Evolutionary conservation across 2,329 filamentous ascomycete species (phyloP), one percentile per base, ranked within the genome.

Genomic region (Rutstroemia sp.): DNA sequence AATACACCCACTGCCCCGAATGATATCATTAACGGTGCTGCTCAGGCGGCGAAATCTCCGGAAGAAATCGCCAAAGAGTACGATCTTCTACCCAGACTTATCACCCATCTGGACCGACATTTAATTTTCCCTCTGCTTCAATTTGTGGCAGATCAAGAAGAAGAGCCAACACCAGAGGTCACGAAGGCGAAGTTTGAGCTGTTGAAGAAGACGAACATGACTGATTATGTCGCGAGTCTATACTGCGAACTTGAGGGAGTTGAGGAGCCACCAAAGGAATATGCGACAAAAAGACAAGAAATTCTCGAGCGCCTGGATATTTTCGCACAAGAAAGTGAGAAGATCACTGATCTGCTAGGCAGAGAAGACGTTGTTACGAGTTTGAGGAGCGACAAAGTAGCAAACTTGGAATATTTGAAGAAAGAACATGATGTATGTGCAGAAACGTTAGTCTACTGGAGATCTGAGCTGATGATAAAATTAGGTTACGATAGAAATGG

Each of bases 141-240:
- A 77, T 96, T 96, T 75, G 81, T 88, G 69, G 86, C 86, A 69
- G 85, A 87, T 70, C 85, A 90, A 72, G 87, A 95, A 64, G 86
- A 91, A 72, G 88, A 91, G 69, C 82, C 80, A 73, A 75, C 81
- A 56, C 79, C 79, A 67, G 86, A 92, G 72, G 86, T 95, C 67
- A 86, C 87, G 62, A 83, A 88, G 71, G 85, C 91, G 67, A 96
- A 96, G 75, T 96, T 92, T 73, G 87, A 92, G 75, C 85, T 99
- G 58, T 84, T 99, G 66, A 92, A 95, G 78, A 86, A 91, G 73
- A 97, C 94, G 69, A 96, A 97, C 80, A 99, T 99, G 94, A 94
- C 88, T 69, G 94, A 99, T 75, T 99, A 95, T 72, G 90, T 97
- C 54, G 92, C 92, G 70, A 88, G 87, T 69, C 78, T 99, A 65